Conservation (phyloP, 495 filamentous ascomycete genomes). For the Rhizodiscina lignyota region DNA sequence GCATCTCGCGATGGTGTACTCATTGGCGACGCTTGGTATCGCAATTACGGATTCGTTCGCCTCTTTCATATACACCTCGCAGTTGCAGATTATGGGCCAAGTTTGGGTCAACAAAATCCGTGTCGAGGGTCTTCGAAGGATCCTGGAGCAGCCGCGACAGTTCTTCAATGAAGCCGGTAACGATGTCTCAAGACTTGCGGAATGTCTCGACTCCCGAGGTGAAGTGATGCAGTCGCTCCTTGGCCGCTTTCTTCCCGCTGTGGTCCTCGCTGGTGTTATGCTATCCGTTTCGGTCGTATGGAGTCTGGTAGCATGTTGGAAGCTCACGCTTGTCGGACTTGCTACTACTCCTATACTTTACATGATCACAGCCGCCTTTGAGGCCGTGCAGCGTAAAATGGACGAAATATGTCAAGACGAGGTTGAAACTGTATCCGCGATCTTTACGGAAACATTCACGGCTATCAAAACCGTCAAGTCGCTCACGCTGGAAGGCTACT, state of each 20-base stretch:
- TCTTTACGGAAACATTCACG: constrained; percentile 64
- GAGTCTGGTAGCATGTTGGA: constrained; percentile 64
- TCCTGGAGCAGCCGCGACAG: constrained; percentile 62
- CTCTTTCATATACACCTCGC: constrained; percentile 48
- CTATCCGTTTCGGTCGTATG: constrained; percentile 49
- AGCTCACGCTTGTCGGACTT: constrained; percentile 63
- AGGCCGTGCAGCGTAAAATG: constrained; percentile 31
- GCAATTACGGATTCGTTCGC: constrained; percentile 46
- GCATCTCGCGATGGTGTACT: constrained; percentile 43
- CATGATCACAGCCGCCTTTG: constrained; percentile 42
- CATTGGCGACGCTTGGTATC: constrained; percentile 50
- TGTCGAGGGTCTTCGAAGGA: constrained; percentile 44
- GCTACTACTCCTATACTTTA: constrained; percentile 52
- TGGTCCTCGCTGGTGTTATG: constrained; percentile 49
- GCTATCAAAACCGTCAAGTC: constrained; percentile 71
- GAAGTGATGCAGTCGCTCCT: constrained; percentile 79
- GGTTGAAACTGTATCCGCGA: constrained; percentile 31
- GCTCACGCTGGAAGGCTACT: constrained; percentile 60
- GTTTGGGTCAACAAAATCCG: constrained; percentile 65
- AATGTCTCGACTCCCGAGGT: constrained; percentile 64
- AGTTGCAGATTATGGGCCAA: constrained; percentile 56
- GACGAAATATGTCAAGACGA: constrained; percentile 50
- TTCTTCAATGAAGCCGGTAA: constrained; percentile 72
- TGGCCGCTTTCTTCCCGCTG: constrained; percentile 55
- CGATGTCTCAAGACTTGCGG: constrained; percentile 39